Evolutionary conservation across 257 asterid genomes (phyloP).

Genomic region (Buddleja alternifolia): DNA sequence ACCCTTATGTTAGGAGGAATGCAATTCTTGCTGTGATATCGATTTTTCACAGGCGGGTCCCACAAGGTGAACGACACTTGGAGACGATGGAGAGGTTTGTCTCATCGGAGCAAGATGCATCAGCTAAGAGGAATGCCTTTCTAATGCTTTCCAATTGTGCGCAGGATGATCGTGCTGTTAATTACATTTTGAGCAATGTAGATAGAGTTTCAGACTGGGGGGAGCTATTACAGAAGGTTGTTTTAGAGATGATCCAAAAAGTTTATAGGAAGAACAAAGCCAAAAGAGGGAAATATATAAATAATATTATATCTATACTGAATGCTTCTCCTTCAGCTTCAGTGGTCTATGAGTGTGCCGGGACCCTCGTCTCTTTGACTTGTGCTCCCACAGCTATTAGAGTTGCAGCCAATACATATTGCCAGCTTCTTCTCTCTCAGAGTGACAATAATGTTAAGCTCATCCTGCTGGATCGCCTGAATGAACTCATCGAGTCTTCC

Average conservation of each 20-base stretch:
- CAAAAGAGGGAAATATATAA: constrained; percentile 87
- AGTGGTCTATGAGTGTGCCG: constrained; percentile 88
- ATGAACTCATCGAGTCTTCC: constrained; percentile 76
- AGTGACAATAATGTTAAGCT: constrained; percentile 92
- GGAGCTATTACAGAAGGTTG: constrained; percentile 87
- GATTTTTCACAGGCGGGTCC: constrained; percentile 85
- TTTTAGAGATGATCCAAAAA: constrained; percentile 81
- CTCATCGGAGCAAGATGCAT: too few species aligned
- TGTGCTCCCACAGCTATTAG: constrained; percentile 92
- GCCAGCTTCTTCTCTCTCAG: constrained; percentile 90
- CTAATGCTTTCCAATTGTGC: constrained; percentile 90
- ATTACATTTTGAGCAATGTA: constrained; percentile 72
- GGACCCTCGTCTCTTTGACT: constrained; percentile 89
- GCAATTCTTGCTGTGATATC: too few species aligned
- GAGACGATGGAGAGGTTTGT: constrained; percentile 88
- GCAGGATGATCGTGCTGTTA: constrained; percentile 86
- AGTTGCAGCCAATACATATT: too few species aligned
- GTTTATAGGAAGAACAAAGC: constrained; percentile 89
- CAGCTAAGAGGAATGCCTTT: too few species aligned
- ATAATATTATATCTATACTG: constrained; percentile 76
- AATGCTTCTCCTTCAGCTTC: constrained; percentile 91
- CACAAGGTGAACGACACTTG: constrained; percentile 87
- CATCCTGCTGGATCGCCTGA: constrained; percentile 81
- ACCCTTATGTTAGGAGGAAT: too few species aligned
- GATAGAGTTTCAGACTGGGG: constrained; percentile 91